Evolutionary conservation across 805 yeast genomes (phyloP).

Genomic region (Pichia scutulata): DNA sequence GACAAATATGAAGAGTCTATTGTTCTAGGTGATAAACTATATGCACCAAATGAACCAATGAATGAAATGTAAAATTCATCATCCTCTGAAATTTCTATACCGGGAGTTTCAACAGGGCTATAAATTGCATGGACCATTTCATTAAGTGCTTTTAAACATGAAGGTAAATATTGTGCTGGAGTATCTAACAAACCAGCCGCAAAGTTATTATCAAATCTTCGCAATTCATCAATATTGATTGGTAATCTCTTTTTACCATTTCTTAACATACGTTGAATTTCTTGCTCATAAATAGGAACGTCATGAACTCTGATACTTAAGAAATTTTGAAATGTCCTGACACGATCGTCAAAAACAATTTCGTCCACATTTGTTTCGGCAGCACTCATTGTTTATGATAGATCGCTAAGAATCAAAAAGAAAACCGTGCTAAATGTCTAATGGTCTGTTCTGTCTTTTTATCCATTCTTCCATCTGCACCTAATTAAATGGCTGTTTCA

Average conservation of each 20-base stretch:
- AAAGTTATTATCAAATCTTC: conserved; percentile 67
- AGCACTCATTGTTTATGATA: neutral
- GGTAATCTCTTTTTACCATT: conserved; percentile 58
- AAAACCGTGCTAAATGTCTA: no score
- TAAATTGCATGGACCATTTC: conserved; percentile 71
- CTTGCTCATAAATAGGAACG: conserved; percentile 53
- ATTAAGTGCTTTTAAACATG: conserved; percentile 78
- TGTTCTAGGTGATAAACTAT: conserved; percentile 81
- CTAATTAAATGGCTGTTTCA: conserved; percentile 4
- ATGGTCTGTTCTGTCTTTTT: neutral
- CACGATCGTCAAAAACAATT: conserved; percentile 65
- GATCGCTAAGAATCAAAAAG: neutral
- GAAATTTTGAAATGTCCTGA: conserved; percentile 83
- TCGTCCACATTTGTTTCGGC: conserved; percentile 18
- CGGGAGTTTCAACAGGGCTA: conserved; percentile 50
- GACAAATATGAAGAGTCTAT: conserved; percentile 71
- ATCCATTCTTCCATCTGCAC: neutral
- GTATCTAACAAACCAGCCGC: conserved; percentile 68
- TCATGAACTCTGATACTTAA: conserved; percentile 46
- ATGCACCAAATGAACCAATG: conserved; percentile 86
- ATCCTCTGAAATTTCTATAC: conserved; percentile 46
- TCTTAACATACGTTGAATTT: conserved; percentile 64
- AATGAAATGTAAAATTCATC: conserved; percentile 70
- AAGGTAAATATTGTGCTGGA: conserved; percentile 84
- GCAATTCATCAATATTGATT: conserved; percentile 77